These are phyloP conservation scores for Cladosporium sphaerospermum DNA, from an alignment of 2,329 filamentous ascomycete species.

Conservation along the genomic window DNA sequence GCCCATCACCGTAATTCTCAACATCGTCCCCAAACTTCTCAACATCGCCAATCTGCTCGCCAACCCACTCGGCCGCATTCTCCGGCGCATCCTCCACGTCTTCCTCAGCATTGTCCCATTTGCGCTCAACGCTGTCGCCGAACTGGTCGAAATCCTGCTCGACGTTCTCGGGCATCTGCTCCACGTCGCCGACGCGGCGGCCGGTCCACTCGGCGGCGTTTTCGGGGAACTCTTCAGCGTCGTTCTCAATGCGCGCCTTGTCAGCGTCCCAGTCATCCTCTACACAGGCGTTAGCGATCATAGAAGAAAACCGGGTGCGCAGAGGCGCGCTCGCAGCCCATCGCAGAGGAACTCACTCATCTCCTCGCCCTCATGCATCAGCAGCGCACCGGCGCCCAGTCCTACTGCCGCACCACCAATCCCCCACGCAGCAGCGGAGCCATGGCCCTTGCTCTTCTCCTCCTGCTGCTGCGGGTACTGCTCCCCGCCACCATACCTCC, in stretches of 20 bases:
- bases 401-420: conserved; percentile 38
- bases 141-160: conserved; percentile 30
- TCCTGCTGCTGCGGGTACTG: conserved; percentile 10
- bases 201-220: conserved; percentile 32
- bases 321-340: too few relatives aligned
- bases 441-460: conserved; percentile 26
- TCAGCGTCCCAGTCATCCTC: conserved; percentile 15
- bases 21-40: conserved; percentile 39
- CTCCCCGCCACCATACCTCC: not conserved
- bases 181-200: conserved; percentile 31
- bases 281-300: not conserved
- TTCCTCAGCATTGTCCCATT: conserved; percentile 28
- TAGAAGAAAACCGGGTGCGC: too few relatives aligned
- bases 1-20: conserved; percentile 32
- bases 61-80: conserved; percentile 32
- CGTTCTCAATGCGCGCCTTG: conserved; percentile 19
- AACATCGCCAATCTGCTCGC: conserved; percentile 38
- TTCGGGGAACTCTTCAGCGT: conserved; percentile 38
- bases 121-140: conserved; percentile 28
- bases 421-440: conserved; percentile 31
- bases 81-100: conserved; percentile 33
- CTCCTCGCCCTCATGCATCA: conserved; percentile 42
- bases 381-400: conserved; percentile 37
- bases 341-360: conserved; percentile 27
- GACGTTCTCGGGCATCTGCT: conserved; percentile 32